Percentiles rank a stretch among this genome's conserved stretches.
These are phyloP conservation scores for Auricularia heimuer DNA, from an alignment of 768 basidiomycete species.

Conservation along the genomic window DNA sequence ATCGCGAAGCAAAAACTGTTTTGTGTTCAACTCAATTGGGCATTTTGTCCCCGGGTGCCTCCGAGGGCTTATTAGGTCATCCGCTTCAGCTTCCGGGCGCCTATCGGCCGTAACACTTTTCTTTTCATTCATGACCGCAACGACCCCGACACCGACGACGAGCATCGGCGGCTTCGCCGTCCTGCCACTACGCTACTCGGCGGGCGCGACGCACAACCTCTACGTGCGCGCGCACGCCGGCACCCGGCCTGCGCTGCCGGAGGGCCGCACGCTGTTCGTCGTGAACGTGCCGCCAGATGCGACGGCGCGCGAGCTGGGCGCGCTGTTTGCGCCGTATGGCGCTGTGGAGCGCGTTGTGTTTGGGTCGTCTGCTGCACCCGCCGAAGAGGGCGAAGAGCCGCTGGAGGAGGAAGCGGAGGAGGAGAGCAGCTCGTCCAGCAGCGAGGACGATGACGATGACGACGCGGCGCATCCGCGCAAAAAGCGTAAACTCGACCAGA, in stretches of 20 bases:
- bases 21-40: no score
- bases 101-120: neutral
- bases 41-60: no score
- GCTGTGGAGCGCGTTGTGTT: constrained; percentile 69
- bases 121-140: neutral
- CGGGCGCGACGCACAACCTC: constrained; percentile 52
- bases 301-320: constrained; percentile 66
- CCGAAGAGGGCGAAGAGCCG: constrained; percentile 9
- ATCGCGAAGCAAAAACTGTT: no score
- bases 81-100: no score
- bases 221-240: constrained; percentile 62
- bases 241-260: constrained; percentile 22
- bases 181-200: constrained; percentile 31
- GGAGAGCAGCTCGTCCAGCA: neutral
- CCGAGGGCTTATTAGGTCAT: no score
- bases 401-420: constrained; percentile 1
- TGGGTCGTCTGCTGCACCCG: constrained; percentile 36
- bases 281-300: constrained; percentile 86
- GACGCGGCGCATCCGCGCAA: constrained; percentile 20
- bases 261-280: constrained; percentile 73
- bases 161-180: constrained; percentile 20
- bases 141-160: neutral
- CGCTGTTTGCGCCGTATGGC: constrained; percentile 70
- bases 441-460: constrained; percentile 12
- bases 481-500: constrained; percentile 23